A percentile compares a stretch with the other conserved stretches of the same genome.
Evolutionary conservation across 2,329 filamentous ascomycete species (phyloP).

Genomic region (Cladophialophora carrionii): DNA sequence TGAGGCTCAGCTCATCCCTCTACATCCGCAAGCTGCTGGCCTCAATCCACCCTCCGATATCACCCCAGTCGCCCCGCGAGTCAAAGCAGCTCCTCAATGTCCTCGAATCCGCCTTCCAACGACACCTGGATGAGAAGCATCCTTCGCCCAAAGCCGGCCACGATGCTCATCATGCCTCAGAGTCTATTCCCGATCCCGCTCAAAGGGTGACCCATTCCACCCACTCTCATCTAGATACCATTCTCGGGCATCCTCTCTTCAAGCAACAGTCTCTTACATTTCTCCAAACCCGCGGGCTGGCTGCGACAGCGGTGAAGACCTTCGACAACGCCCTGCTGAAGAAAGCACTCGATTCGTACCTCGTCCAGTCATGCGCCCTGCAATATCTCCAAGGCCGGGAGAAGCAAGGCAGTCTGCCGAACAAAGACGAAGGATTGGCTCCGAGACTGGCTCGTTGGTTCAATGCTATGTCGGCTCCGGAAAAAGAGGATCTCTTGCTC

Average conservation of each 20-base stretch:
- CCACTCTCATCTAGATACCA: constrained; percentile 32
- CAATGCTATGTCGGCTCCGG: constrained; percentile 21
- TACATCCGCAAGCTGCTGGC: constrained; percentile 55
- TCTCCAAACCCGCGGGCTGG: constrained; percentile 18
- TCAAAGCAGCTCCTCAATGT: constrained; percentile 63
- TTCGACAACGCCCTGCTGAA: constrained; percentile 32
- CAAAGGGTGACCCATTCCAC: constrained; percentile 30
- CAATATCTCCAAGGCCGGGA: constrained; percentile 28
- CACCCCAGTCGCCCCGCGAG: constrained; percentile 59
- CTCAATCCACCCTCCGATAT: constrained; percentile 57
- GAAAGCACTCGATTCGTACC: constrained; percentile 22
- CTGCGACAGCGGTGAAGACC: constrained; percentile 28
- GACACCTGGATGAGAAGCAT: constrained; percentile 64
- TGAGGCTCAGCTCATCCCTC: constrained; percentile 57
- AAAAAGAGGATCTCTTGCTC: constrained; percentile 32
- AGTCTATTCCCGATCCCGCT: constrained; percentile 29
- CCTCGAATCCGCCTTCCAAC: constrained; percentile 65
- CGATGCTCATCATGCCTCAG: constrained; percentile 30
- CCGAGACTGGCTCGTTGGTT: constrained; percentile 33
- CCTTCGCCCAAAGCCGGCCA: constrained; percentile 43
- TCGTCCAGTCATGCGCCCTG: constrained; percentile 26
- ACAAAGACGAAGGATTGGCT: constrained; percentile 23
- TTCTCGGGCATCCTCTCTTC: constrained; percentile 36
- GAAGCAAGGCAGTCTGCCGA: constrained; percentile 17
- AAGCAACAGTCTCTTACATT: constrained; percentile 18